Evolutionary conservation across 495 filamentous ascomycete species (phyloP), one percentile per base, ranked within the genome.

Genomic region (Daldinia bambusicola): DNA sequence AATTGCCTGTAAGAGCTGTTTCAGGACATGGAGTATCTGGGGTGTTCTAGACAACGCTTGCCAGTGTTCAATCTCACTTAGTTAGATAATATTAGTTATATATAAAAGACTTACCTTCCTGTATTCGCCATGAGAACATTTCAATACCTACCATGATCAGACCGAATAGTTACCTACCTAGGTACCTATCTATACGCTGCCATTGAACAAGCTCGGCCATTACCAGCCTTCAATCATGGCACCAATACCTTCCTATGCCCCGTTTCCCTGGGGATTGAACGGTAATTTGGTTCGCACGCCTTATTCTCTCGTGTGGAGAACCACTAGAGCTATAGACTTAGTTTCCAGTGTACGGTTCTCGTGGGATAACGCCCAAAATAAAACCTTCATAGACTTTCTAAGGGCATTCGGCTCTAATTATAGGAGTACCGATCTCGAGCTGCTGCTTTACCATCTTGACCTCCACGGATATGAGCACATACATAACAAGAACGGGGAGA

Each of bases 381-480:
- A 1, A 13, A 22, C 55, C 0, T 73, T 69, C 18, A 8, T 38
- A 2, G 14, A 59, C 0, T 73, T 73, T 31, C 41, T 73, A 2
- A 18, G 34, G 16, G 55, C 20, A 2, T 43, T 58, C 8, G 70
- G 66, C 6, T 31, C 52, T 1, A 30, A 48, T 14, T 66, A 37
- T 10, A 57, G 55, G 6, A 57, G 62, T 26, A 56, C 37, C 6
- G 61, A 73, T 18, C 20, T 66, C 0, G 52, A 51, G 0, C 66
- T 61, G 0, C 26, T 73, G 4, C 66, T 73, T 10, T 7, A 10
- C n/a, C 20, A 66, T 7, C 66, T 73, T 6, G 62, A 66, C 13
- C 57, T 73, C 2, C 34, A 73, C 50, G 70, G 66, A n/a, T 73
- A 66, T 30, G 38, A 69, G 8, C 4, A 60, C 6, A 59, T 73